Percentiles rank a stretch among this genome's conserved stretches.
These are phyloP conservation scores for Nelumbo lutea DNA, from an alignment of 164 flowering plant genomes.

Conservation along the genomic window DNA sequence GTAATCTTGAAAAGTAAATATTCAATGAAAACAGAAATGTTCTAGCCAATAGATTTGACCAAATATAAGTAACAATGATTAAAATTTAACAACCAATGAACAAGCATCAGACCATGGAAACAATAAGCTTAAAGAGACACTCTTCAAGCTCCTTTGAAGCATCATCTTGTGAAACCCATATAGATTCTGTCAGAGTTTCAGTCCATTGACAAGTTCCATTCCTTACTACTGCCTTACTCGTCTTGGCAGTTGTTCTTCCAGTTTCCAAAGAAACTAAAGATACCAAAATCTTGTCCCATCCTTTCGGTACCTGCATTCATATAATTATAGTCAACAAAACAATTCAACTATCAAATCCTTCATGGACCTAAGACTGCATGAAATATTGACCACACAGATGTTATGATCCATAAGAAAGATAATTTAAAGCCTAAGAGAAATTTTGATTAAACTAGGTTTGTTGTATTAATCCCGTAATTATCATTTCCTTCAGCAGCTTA, in stretches of 20 bases:
- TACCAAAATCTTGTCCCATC: constrained; percentile 63
- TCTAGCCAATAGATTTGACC: not conserved
- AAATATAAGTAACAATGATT: not conserved
- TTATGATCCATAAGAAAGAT: not conserved
- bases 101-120: constrained; percentile 37
- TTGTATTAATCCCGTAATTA: no score
- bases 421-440: not conserved
- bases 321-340: not conserved
- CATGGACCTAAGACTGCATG: not conserved
- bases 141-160: constrained; percentile 35
- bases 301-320: constrained; percentile 52
- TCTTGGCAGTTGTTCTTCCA: constrained; percentile 44
- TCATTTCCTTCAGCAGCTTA: no score
- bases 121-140: constrained; percentile 37
- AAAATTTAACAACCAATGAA: not conserved
- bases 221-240: constrained; percentile 41
- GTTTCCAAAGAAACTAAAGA: constrained; percentile 42
- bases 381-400: not conserved
- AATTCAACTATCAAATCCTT: not conserved
- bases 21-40: not conserved
- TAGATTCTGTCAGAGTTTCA: constrained; percentile 50
- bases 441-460: not conserved
- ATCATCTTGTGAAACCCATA: constrained; percentile 41
- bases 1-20: not conserved
- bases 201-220: constrained; percentile 59